These are phyloP conservation scores for Starmerella vitae DNA, from an alignment of 805 yeast species.

Conservation along the genomic window DNA sequence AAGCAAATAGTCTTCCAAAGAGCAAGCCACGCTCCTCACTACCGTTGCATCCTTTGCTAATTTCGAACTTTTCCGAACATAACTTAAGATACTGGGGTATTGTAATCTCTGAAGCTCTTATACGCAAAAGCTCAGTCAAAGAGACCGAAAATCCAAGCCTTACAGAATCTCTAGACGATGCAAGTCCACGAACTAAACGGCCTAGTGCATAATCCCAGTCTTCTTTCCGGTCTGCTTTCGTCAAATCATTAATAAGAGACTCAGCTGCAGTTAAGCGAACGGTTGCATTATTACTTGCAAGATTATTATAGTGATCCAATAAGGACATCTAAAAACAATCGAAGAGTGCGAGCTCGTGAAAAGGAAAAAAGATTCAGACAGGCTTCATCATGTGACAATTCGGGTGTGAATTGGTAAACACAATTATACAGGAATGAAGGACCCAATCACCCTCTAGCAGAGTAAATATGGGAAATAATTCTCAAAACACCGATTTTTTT, in stretches of 20 bases:
- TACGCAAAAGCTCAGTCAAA: constrained; percentile 43
- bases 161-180: constrained; percentile 72
- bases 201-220: constrained; percentile 77
- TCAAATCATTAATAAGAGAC: constrained; percentile 46
- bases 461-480: no score
- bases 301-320: constrained; percentile 54
- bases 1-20: constrained; percentile 76
- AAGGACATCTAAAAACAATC: no score
- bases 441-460: no score
- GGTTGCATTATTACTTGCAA: constrained; percentile 61
- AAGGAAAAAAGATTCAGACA: no score
- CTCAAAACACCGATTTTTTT: no score
- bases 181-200: constrained; percentile 66
- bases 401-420: no score
- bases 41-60: constrained; percentile 44
- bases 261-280: constrained; percentile 67
- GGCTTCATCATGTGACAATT: no score
- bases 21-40: constrained; percentile 66
- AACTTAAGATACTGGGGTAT: constrained; percentile 30
- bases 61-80: constrained; percentile 29
- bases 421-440: no score
- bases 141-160: constrained; percentile 83
- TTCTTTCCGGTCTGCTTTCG: constrained; percentile 24
- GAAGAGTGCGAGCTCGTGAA: no score
- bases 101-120: constrained; percentile 27